Evolutionary conservation across 331 rosid species (phyloP).

Genomic region (Rosa hybrid): DNA sequence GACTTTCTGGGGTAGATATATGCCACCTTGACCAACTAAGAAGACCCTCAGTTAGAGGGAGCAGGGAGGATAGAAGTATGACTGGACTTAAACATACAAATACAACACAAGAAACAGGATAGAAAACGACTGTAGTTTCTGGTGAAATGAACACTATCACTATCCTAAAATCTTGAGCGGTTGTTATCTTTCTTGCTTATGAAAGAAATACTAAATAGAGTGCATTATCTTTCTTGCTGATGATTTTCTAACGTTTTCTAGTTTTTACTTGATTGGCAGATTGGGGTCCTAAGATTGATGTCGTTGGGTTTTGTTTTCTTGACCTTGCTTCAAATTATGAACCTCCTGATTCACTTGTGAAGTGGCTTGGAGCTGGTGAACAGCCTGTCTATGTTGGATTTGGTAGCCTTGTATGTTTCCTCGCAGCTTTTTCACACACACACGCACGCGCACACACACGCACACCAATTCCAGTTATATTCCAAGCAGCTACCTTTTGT

Average conservation of each 20-base stretch:
- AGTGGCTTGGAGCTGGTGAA: conserved; percentile 80
- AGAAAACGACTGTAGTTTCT: background rate
- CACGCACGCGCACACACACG: too few species aligned
- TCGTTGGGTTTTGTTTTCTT: conserved; percentile 98
- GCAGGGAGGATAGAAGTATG: background rate
- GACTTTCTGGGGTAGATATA: background rate
- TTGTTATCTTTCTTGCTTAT: background rate
- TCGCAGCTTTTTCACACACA: background rate
- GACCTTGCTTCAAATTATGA: conserved; percentile 88
- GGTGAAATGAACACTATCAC: background rate
- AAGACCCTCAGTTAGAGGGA: background rate
- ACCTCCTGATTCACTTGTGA: conserved; percentile 65
- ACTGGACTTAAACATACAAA: background rate
- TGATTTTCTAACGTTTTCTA: conserved; percentile 13
- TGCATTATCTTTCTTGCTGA: background rate
- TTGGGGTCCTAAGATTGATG: conserved; percentile 85
- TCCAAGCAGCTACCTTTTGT: background rate
- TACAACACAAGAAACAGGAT: background rate
- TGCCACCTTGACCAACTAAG: conserved; percentile 7
- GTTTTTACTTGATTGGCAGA: conserved; percentile 57
- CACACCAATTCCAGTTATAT: background rate
- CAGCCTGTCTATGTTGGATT: conserved; percentile 87
- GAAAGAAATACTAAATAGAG: background rate
- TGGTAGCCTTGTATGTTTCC: conserved; percentile 91
- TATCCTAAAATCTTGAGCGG: background rate